Evolutionary conservation across 2,329 filamentous ascomycete species (phyloP).

Genomic region (Fusarium tanahbumbuense): DNA sequence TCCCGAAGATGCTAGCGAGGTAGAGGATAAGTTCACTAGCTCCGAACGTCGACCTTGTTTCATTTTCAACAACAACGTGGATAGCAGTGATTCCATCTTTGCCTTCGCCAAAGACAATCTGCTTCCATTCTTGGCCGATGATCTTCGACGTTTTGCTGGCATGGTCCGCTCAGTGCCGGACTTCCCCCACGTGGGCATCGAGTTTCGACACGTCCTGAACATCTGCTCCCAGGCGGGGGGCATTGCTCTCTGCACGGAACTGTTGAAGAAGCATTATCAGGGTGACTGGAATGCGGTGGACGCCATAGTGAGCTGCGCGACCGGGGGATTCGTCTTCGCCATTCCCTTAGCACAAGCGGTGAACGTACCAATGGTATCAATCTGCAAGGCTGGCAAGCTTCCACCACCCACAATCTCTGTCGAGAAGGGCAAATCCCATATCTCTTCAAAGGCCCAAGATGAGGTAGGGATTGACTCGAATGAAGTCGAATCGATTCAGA

Average conservation of each 20-base stretch:
- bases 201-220: slow-evolving; percentile 69
- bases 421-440: slow-evolving; percentile 61
- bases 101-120: slow-evolving; percentile 57
- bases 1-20: not conserved
- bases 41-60: slow-evolving; percentile 56
- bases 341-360: slow-evolving; percentile 59
- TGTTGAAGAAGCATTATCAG: slow-evolving; percentile 60
- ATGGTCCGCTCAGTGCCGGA: slow-evolving; percentile 63
- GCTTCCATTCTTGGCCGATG: slow-evolving; percentile 59
- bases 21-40: not conserved
- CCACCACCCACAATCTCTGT: slow-evolving; percentile 66
- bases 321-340: slow-evolving; percentile 67
- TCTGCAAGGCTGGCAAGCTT: slow-evolving; percentile 69
- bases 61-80: slow-evolving; percentile 63
- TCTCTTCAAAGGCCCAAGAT: slow-evolving; percentile 58
- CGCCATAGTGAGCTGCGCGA: slow-evolving; percentile 65
- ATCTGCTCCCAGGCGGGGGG: slow-evolving; percentile 65
- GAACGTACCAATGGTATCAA: slow-evolving; percentile 58
- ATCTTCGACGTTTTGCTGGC: slow-evolving; percentile 58
- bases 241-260: slow-evolving; percentile 61
- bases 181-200: slow-evolving; percentile 63
- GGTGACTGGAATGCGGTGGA: slow-evolving; percentile 61
- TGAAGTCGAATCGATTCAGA: slow-evolving; percentile 66
- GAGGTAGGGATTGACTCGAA: slow-evolving; percentile 52
- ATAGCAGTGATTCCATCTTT: slow-evolving; percentile 53